A percentile compares a stretch with the other conserved stretches of the same genome.
Evolutionary conservation across 768 basidiomycete species (phyloP).

Genomic region (Collybia sordida): DNA sequence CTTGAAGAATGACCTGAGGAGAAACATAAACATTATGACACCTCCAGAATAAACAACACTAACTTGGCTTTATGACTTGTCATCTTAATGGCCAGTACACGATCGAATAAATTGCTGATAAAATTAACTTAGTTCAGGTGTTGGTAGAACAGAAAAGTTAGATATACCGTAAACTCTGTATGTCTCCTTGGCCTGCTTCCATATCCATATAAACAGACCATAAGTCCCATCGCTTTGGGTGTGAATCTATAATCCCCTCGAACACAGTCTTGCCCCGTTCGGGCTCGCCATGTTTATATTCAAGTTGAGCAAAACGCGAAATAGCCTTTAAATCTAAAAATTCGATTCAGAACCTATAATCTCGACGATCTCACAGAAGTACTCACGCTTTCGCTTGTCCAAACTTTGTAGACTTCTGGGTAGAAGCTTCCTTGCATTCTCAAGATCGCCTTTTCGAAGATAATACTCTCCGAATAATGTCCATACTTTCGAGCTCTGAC

Average conservation of each 20-base stretch:
- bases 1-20: slow-evolving; percentile 86
- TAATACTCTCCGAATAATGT: slow-evolving; percentile 84
- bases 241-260: slow-evolving; percentile 94
- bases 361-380: not conserved
- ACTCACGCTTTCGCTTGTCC: slow-evolving; percentile 91
- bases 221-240: slow-evolving; percentile 92
- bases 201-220: slow-evolving; percentile 98
- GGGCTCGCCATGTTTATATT: slow-evolving; percentile 91
- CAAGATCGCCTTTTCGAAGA: slow-evolving; percentile 67
- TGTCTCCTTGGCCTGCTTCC: slow-evolving; percentile 79
- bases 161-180: slow-evolving; percentile 70
- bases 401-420: slow-evolving; percentile 88
- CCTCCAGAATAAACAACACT: slow-evolving; percentile 24
- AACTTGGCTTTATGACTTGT: slow-evolving; percentile 96
- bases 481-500: slow-evolving; percentile 93
- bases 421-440: slow-evolving; percentile 82
- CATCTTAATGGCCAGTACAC: slow-evolving; percentile 82
- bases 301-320: slow-evolving; percentile 90
- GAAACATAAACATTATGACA: slow-evolving; percentile 12
- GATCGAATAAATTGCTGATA: slow-evolving; percentile 81
- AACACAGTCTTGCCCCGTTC: slow-evolving; percentile 96
- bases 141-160: not conserved
- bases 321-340: slow-evolving; percentile 89
- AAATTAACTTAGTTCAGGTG: not conserved
- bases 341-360: not conserved